Base-by-base conservation (phyloP, 805 yeast species). In the Wickerhamomyces queroliae region DNA sequence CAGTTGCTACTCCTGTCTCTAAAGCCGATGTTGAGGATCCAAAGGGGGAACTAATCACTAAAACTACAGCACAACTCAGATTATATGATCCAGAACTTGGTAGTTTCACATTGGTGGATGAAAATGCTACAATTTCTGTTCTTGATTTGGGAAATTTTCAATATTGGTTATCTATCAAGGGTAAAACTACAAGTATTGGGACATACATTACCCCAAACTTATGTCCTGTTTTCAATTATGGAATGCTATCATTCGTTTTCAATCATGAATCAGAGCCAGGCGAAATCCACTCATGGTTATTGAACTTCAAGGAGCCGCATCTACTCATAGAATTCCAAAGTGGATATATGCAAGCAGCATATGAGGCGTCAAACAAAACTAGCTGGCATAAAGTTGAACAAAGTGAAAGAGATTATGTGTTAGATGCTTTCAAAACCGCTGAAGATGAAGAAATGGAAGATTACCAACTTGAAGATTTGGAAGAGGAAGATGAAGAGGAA, bases 221-320 rank as follows among this genome's bases (percentile, higher is more conserved):
- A 60, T 79, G 74, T 52, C 87, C 93, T 2, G 67, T 73, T n/a
- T 80, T 85, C 55, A 78, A 80, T 53, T 70, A 66, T 44, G 78
- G 72, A 11, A 62, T 71, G 24, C 47, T 58, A 12, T 70, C 85
- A 1, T 83, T 88, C 48, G 71, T 83, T 12, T 88, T 86, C 70
- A 83, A 84, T 55, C 69, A 74, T 45, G 36, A 44, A 27, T 34
- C 39, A 21, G 48, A 62, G 5, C 69, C 58, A 6, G 58, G 52
- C 33, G 50, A 56, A 1, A 72, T 79, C 0, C 63, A 69, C 20
- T 80, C 95, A 1, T 84, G 83, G 72, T 66, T 85, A 47, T 49
- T 85, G 28, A 75, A 70, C 48, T 86, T 88, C 51, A 45, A 46
- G 1, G 55, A 59, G 29, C 53, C 61, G 9, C 61, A 62, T 1